Evolutionary conservation across 768 basidiomycete genomes (phyloP), one percentile per base, ranked within the genome.

Genomic region (Tricholoma bakamatsutake): DNA sequence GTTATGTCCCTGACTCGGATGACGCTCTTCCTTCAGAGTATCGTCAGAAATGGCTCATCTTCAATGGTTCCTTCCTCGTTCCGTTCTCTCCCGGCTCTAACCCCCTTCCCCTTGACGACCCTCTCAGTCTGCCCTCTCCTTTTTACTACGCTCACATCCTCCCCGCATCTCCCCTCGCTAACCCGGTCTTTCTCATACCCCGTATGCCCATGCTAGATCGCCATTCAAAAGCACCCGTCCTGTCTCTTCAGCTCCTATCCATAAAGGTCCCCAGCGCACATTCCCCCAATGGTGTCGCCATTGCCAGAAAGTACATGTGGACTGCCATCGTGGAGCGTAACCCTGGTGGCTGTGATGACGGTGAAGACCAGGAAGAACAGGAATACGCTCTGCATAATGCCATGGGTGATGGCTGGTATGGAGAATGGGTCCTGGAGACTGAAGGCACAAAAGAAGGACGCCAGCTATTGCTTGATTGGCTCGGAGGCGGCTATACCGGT

Each of bases 341-440:
- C 57, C 59, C 17, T 8, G 9, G 21, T 12, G 21, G 12, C 0
- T 27, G 62, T 57, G 31, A 58, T 61, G 9, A 61, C 45, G 34
- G 47, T 59, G 35, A 59, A 57, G 40, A 59, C 46, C 31, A 52
- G 50, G 62, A 52, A 66, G 60, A 60, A 57, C 60, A 60, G 24
- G 60, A 55, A 31, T 42, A 61, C 42, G 68, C 64, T 13, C 61
- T 64, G 34, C 68, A 67, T 33, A 69, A 69, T 17, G 77, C 69
- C 31, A 70, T 86, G 21, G 86, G 85, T 5, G 77, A 79, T 13
- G 87, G 85, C 3, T 91, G 90, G 90, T 71, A 78, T 24, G 85
- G 87, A 2, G 87, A 90, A 59, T 90, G 90, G 88, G 72, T 88
- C 12, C 72, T 91, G n/a, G 87, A 91, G 67, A 84, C 81, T 1